phyloP scores from a whole-genome alignment of 345 rosid genomes.

The Moricandia arvensis region DNA sequence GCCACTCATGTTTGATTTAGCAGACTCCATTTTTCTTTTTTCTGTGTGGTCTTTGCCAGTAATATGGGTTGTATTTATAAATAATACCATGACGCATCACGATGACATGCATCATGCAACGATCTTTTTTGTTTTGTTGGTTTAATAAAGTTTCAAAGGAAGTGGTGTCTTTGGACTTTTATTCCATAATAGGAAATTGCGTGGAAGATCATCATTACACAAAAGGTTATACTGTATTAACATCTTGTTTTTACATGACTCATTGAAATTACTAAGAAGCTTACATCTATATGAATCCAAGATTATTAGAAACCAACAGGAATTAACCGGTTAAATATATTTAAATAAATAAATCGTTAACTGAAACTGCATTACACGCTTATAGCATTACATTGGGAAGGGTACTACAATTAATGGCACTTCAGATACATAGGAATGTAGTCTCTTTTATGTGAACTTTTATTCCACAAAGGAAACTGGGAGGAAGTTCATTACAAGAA shows the following conservation, averaged over 20 bases:
- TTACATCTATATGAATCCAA: not conserved
- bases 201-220: not conserved
- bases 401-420: not conserved
- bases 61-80: not conserved
- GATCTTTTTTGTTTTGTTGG: not conserved
- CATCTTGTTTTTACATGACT: not conserved
- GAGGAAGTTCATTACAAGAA: not conserved
- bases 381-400: not conserved
- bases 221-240: not conserved
- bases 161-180: not conserved
- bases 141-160: not conserved
- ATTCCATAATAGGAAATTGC: constrained; percentile 18
- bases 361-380: not conserved
- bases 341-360: not conserved
- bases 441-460: not conserved
- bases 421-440: not conserved
- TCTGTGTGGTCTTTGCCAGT: constrained; percentile 1
- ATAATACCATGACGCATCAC: too few relatives aligned
- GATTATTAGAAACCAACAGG: not conserved
- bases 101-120: too few relatives aligned
- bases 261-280: not conserved
- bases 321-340: not conserved
- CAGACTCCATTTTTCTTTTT: constrained; percentile 22
- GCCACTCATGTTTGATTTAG: constrained; percentile 3
- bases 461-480: not conserved